Evolutionary conservation across 2,329 filamentous ascomycete genomes (phyloP).

Genomic region (Xylaria sp.): DNA sequence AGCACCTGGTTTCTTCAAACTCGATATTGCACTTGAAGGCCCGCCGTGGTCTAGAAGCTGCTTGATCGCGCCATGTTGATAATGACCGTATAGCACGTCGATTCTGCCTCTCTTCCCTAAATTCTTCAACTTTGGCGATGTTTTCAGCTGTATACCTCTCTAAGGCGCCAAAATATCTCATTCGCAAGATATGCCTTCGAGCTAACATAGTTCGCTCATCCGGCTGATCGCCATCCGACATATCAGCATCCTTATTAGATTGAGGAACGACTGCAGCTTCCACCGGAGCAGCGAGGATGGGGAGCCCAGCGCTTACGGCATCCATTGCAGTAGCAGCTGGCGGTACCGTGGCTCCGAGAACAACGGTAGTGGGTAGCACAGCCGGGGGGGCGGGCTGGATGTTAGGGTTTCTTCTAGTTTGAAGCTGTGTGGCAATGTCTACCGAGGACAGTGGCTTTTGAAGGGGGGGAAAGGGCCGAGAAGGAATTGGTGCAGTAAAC

Average conservation of each 20-base stretch:
- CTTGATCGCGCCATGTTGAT: slow-evolving; percentile 32
- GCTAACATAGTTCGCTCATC: slow-evolving; percentile 42
- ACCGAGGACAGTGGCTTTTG: slow-evolving; percentile 6
- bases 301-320: not conserved
- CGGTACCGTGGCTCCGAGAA: not conserved
- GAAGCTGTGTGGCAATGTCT: slow-evolving; percentile 6
- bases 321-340: not conserved
- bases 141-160: slow-evolving; percentile 38
- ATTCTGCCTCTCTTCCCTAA: slow-evolving; percentile 29
- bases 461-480: not conserved
- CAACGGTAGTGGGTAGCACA: not conserved
- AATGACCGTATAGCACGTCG: slow-evolving; percentile 25
- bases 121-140: slow-evolving; percentile 33
- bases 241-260: slow-evolving; percentile 8
- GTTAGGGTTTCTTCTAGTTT: not conserved
- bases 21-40: slow-evolving; percentile 28
- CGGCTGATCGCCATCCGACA: slow-evolving; percentile 29
- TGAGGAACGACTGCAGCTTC: not conserved
- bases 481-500: not conserved
- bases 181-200: slow-evolving; percentile 42
- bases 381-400: not conserved
- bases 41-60: slow-evolving; percentile 28
- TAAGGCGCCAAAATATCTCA: slow-evolving; percentile 43
- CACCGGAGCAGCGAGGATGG: not conserved
- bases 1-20: slow-evolving; percentile 30